Conservation (phyloP, 768 basidiomycete species). For the Boletus vinaceobasis region DNA sequence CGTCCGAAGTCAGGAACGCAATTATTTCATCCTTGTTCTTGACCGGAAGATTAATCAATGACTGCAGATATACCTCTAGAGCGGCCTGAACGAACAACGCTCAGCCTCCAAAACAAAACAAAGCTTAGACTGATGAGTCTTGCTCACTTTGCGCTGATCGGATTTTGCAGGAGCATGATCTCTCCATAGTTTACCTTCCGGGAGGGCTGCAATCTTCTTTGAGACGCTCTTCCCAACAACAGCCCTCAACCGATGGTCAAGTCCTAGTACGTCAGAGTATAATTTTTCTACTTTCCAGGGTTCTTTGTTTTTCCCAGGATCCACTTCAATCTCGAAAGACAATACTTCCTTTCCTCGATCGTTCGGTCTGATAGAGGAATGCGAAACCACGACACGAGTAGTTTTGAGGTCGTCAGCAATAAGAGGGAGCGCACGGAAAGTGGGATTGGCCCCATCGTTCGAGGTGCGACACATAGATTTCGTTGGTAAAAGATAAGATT, state of each 20-base stretch:
- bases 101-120: slow-evolving; percentile 4
- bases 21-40: slow-evolving; percentile 89
- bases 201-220: slow-evolving; percentile 77
- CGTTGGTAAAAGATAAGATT: slow-evolving; percentile 30
- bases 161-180: slow-evolving; percentile 97
- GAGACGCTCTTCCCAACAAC: slow-evolving; percentile 56
- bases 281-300: slow-evolving; percentile 87
- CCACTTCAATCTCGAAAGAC: slow-evolving; percentile 78
- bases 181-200: slow-evolving; percentile 93
- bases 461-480: slow-evolving; percentile 18
- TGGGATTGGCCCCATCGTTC: slow-evolving; percentile 32
- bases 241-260: slow-evolving; percentile 74
- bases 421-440: slow-evolving; percentile 72
- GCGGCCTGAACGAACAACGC: slow-evolving; percentile 44
- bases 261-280: slow-evolving; percentile 86
- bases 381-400: slow-evolving; percentile 68
- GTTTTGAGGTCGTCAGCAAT: slow-evolving; percentile 68
- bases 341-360: slow-evolving; percentile 90
- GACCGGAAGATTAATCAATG: slow-evolving; percentile 73
- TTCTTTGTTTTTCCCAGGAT: slow-evolving; percentile 67
- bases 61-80: slow-evolving; percentile 84
- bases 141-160: slow-evolving; percentile 87
- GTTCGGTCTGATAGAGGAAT: slow-evolving; percentile 83
- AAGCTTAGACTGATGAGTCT: background rate
- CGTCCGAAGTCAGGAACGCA: slow-evolving; percentile 88